Conservation (phyloP, 116 monocot species). For the Trichopus zeylanicus region DNA sequence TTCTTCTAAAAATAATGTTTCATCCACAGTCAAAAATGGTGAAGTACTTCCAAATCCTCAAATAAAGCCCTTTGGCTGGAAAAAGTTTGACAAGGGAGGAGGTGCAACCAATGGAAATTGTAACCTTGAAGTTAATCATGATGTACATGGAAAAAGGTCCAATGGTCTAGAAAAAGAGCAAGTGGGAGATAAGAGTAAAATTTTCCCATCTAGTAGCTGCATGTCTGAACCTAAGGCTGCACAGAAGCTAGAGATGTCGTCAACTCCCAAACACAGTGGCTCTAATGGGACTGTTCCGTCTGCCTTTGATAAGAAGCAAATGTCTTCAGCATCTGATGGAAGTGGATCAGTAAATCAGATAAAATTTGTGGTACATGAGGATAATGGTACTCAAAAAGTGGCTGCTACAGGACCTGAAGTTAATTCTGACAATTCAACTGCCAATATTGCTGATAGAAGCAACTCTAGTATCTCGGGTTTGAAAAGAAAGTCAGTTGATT, state of each 20-base stretch:
- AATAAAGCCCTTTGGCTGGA: constrained; percentile 32
- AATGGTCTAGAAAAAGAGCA: constrained; percentile 11
- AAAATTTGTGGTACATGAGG: constrained; percentile 9
- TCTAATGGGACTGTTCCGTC: constrained; percentile 12
- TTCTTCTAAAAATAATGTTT: constrained; percentile 26
- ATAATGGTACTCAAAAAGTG: constrained; percentile 2
- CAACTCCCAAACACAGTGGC: constrained; percentile 7
- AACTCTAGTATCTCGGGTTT: constrained; percentile 1
- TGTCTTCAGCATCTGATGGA: constrained; percentile 13
- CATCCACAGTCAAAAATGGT: constrained; percentile 28
- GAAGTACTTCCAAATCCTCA: constrained; percentile 29
- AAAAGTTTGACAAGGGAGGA: constrained; percentile 27
- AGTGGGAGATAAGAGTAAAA: constrained; percentile 11
- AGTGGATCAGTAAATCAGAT: constrained; percentile 18
- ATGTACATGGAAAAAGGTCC: constrained; percentile 8
- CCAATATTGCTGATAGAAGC: not conserved
- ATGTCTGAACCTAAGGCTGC: constrained; percentile 10
- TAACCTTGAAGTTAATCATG: constrained; percentile 18
- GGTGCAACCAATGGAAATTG: constrained; percentile 41
- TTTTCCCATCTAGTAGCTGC: constrained; percentile 1
- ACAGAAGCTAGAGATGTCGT: constrained; percentile 7
- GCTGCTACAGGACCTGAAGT: constrained; percentile 8
- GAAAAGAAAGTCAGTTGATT: constrained; percentile 33
- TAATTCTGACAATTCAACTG: constrained; percentile 18
- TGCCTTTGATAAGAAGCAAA: constrained; percentile 10